A percentile compares a stretch with the other conserved stretches of the same genome.
These are phyloP conservation scores for Diplotaxis tenuifolia DNA, from an alignment of 345 rosid species.

Conservation along the genomic window DNA sequence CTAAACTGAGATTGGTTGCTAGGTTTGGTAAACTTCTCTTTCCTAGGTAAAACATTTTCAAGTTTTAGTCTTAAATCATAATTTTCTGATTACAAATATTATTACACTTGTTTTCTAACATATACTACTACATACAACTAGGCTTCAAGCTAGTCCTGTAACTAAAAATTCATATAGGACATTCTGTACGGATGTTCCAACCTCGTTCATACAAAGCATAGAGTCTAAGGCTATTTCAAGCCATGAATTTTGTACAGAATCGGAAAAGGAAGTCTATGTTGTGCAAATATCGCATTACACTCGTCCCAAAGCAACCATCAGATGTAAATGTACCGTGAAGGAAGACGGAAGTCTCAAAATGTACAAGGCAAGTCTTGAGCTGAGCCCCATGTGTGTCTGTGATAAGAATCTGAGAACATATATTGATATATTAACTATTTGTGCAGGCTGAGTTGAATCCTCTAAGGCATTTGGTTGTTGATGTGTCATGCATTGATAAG, in stretches of 20 bases:
- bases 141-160: slow-evolving; percentile 18
- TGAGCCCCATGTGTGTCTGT: background rate
- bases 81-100: background rate
- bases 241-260: slow-evolving; percentile 36
- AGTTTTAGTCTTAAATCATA: slow-evolving; percentile 8
- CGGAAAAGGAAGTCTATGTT: slow-evolving; percentile 46
- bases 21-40: slow-evolving; percentile 57
- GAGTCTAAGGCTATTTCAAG: slow-evolving; percentile 35
- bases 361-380: slow-evolving; percentile 43
- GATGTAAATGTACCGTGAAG: slow-evolving; percentile 52
- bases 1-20: slow-evolving; percentile 51
- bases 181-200: slow-evolving; percentile 43
- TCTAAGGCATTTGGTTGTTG: slow-evolving; percentile 50
- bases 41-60: slow-evolving; percentile 35
- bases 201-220: slow-evolving; percentile 39
- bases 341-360: slow-evolving; percentile 45
- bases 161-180: slow-evolving; percentile 29
- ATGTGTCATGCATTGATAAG: slow-evolving; percentile 58
- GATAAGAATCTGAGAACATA: background rate
- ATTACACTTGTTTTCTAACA: background rate
- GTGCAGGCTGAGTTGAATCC: slow-evolving; percentile 47
- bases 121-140: background rate
- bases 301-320: slow-evolving; percentile 32
- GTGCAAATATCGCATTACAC: slow-evolving; percentile 38
- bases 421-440: no score